phyloP scores from a whole-genome alignment of 345 rosid genomes.

The Brassica juncea region DNA sequence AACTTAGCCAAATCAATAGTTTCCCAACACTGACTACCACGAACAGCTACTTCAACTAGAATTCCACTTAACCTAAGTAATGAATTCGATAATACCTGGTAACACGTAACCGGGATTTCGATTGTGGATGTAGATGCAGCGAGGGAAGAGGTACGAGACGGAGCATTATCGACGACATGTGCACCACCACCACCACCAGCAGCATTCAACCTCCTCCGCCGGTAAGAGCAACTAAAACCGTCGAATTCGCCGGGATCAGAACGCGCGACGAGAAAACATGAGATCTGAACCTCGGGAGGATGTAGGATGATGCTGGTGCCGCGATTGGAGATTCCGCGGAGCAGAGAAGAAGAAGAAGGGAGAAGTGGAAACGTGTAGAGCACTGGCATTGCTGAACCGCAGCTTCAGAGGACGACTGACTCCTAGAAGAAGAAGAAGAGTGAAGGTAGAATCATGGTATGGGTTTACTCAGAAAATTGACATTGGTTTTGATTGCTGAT shows the following conservation, averaged over 20 bases:
- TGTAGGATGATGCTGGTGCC: slow-evolving; percentile 20
- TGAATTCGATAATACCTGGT: slow-evolving; percentile 52
- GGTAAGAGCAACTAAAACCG: slow-evolving; percentile 30
- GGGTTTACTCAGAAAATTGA: slow-evolving; percentile 7
- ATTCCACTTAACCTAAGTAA: slow-evolving; percentile 1
- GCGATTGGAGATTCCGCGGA: slow-evolving; percentile 34
- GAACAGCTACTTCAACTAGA: neutral
- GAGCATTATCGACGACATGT: slow-evolving; percentile 53
- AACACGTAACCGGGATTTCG: slow-evolving; percentile 76
- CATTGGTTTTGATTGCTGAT: neutral
- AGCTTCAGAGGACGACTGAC: slow-evolving; percentile 21
- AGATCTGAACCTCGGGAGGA: slow-evolving; percentile 36
- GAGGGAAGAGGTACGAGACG: slow-evolving; percentile 32
- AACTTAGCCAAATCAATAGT: neutral
- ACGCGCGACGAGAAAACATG: slow-evolving; percentile 17
- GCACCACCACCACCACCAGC: slow-evolving; percentile 34
- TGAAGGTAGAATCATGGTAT: slow-evolving; percentile 19
- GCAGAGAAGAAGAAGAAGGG: slow-evolving; percentile 41
- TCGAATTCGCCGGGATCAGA: slow-evolving; percentile 20
- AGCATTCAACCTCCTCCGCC: slow-evolving; percentile 39
- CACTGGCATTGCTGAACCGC: slow-evolving; percentile 38
- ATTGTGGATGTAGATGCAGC: slow-evolving; percentile 40
- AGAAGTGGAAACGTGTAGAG: slow-evolving; percentile 31
- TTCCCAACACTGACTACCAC: neutral
- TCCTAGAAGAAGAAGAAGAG: slow-evolving; percentile 34